Base-by-base conservation (phyloP, 2,329 filamentous ascomycete genomes). In the Colletotrichum echinochloae region DNA sequence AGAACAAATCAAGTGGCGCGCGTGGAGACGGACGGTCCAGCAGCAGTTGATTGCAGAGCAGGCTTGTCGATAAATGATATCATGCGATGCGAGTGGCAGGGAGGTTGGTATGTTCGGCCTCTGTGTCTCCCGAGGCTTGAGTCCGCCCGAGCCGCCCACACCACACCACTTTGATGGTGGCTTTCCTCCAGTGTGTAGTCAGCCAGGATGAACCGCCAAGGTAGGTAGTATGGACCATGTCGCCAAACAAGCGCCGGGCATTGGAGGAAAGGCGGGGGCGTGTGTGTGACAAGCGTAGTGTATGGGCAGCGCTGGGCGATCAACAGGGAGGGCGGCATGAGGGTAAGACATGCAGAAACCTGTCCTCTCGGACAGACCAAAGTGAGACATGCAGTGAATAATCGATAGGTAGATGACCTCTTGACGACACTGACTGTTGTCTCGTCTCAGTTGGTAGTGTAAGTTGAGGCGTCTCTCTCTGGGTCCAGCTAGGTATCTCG, bases 381-480 rank as follows among this genome's bases (percentile, higher is more conserved):
- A 78, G 75, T 79, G 75, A 82, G 80, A 83, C 81, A 82, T 77
- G 75, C 73, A 74, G 73, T 71, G 70, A 74, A 75, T 77, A 75
- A 78, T 77, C 77, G 79, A 72, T 49, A 48, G 63, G 70, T 61
- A 48, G 63, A 72, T 61, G 60, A 57, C 60, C 65, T 60, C 52
- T 65, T 67, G 61, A 67, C 71, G 71, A 66, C 65, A 48, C n/a
- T n/a, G n/a, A n/a, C n/a, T n/a, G 61, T 59, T 30, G 51, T 33
- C 37, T 61, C 46, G 44, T 33, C 30, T 26, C 41, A 14, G 57
- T 33, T 39, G 59, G 64, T 67, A n/a, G n/a, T n/a, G n/a, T n/a
- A 37, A 59, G 63, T 54, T 51, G 48, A 41, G 26, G 5, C 12
- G 57, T 46, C 37, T 23, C 12, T 46, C 37, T 23, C 12, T 37